phyloP scores from a whole-genome alignment of 768 basidiomycete species.

The Boletus eberwhitei region DNA sequence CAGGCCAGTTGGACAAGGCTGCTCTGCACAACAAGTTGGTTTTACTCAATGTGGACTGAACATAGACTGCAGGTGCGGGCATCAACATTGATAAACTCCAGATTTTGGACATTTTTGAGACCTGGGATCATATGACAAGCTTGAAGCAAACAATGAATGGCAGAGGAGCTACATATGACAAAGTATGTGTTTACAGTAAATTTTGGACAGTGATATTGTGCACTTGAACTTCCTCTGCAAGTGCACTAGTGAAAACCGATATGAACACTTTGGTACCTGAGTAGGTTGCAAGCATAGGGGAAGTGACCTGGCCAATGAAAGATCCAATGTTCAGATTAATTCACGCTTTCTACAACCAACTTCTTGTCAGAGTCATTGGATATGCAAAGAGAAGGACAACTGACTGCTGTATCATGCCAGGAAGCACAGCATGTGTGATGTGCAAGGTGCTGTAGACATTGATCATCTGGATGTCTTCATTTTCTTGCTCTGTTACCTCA shows the following conservation, averaged over 20 bases:
- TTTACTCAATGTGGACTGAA: constrained; percentile 71
- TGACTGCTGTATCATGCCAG: constrained; percentile 76
- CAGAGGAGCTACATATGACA: constrained; percentile 60
- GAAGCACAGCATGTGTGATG: constrained; percentile 76
- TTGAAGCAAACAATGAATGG: background rate
- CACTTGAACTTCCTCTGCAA: constrained; percentile 75
- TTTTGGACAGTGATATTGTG: constrained; percentile 80
- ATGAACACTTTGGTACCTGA: constrained; percentile 92
- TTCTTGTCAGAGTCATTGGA: background rate
- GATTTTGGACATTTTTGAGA: constrained; percentile 93
- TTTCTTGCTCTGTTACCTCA: constrained; percentile 72
- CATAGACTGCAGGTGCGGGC: constrained; percentile 73
- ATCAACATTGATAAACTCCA: constrained; percentile 64
- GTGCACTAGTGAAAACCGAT: constrained; percentile 77
- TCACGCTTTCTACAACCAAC: constrained; percentile 60
- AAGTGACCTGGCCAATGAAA: constrained; percentile 82
- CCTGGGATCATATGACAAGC: constrained; percentile 40
- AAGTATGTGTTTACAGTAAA: constrained; percentile 92
- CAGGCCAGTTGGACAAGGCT: constrained; percentile 63
- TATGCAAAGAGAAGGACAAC: constrained; percentile 6
- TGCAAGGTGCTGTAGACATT: constrained; percentile 81
- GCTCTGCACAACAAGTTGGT: constrained; percentile 79
- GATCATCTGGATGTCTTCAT: constrained; percentile 79
- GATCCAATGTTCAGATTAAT: constrained; percentile 91
- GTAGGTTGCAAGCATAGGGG: constrained; percentile 92